phyloP scores from a whole-genome alignment of 805 yeast species.

The Candida bentonensis region DNA sequence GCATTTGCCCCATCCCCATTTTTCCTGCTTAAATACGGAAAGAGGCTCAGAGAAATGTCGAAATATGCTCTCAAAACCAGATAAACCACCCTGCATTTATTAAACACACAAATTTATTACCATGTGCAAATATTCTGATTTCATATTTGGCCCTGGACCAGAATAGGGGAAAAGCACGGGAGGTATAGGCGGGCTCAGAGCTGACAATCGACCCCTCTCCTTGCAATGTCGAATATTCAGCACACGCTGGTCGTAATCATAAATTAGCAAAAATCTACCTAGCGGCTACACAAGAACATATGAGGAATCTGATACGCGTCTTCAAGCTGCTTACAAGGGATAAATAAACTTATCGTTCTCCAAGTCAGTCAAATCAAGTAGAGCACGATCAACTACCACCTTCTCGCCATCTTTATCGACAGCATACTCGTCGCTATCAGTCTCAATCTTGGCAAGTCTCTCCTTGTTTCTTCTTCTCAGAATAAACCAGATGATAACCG shows the following conservation, averaged over 20 bases:
- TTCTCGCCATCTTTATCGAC: slow-evolving; percentile 20
- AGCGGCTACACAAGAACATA: too few species aligned
- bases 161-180: too few species aligned
- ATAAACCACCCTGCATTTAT: too few species aligned
- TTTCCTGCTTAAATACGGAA: neutral
- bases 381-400: slow-evolving; percentile 26
- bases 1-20: neutral
- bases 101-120: too few species aligned
- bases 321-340: slow-evolving; percentile 31
- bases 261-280: too few species aligned
- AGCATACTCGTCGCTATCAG: slow-evolving; percentile 10
- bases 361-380: slow-evolving; percentile 39
- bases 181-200: too few species aligned
- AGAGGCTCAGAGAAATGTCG: neutral
- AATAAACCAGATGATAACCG: slow-evolving; percentile 31
- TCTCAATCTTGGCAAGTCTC: slow-evolving; percentile 21
- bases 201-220: too few species aligned
- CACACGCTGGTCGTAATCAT: too few species aligned
- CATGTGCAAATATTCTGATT: too few species aligned
- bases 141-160: too few species aligned
- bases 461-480: slow-evolving; percentile 30
- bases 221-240: too few species aligned
- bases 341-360: slow-evolving; percentile 39
- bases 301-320: too few species aligned
- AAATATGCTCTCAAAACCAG: neutral